Base-by-base conservation (phyloP, 1,284 basidiomycete species). In the Irpex sp. region DNA sequence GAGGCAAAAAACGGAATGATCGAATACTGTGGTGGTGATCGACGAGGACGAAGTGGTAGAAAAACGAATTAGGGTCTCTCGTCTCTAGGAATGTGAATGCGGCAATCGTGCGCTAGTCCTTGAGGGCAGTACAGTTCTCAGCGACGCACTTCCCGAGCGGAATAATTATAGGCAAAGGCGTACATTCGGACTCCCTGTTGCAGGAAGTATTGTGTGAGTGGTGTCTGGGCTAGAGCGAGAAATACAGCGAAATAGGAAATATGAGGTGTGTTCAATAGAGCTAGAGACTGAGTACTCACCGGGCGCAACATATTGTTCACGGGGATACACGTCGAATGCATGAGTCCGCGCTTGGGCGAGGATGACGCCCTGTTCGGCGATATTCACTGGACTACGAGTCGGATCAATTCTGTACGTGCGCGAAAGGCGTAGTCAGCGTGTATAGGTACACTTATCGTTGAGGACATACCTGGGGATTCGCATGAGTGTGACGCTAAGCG, bases 131-230 rank as follows among this genome's bases (percentile, higher is more conserved):
- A 46, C 49, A 62, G 17, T 55, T 66, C 65, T 68, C 62, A 68
- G 68, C 63, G 67, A 57, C 19, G 60, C 31, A 58, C 61, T 33
- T 43, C 35, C 58, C 57, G 58, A 56, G 61, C 43, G 62, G 67
- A 70, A 62, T 68, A 54, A 63, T 65, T 63, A 72, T 76, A 73
- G 66, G 73, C 74, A 71, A 84, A 82, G 65, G 83, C 80, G 72
- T 85, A 85, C 81, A 93, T 88, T 73, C 88, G 83, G 61, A 89
- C 89, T 60, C 90, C 91, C 76, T 94, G 92, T 63, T 89, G 83
- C 66, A 90, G 75, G 69, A 94, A 92, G 66, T 84, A 85, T 74
- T 89, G 86, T 60, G 85, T 85, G 66, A 88, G 73, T 31, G 81
- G 79, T 51, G 86, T 88, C 64, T 78, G 80, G 37, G 82, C 85